Conservation (phyloP, 2,329 filamentous ascomycete species). For the Fusarium anguioides region DNA sequence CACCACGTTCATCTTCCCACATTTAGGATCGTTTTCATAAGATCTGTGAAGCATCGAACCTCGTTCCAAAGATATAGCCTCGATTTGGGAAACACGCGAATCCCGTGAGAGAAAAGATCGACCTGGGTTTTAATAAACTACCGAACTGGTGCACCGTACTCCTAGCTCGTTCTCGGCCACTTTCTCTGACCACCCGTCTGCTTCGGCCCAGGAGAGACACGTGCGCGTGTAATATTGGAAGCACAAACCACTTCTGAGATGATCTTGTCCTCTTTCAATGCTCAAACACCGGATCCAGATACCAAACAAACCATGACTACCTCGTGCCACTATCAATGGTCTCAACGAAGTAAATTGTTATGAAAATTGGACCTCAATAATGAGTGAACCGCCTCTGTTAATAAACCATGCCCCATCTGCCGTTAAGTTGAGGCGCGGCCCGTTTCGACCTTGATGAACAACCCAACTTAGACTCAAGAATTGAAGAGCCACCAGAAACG, state of each 20-base stretch:
- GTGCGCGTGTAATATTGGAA: background rate
- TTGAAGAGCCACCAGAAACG: slow-evolving; percentile 9
- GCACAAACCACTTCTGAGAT: slow-evolving; percentile 16
- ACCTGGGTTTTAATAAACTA: slow-evolving; percentile 13
- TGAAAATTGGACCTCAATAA: slow-evolving; percentile 17
- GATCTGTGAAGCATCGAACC: slow-evolving; percentile 22
- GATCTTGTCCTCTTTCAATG: slow-evolving; percentile 14
- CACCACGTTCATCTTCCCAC: background rate
- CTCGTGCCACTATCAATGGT: slow-evolving; percentile 23
- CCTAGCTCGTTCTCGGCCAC: slow-evolving; percentile 15
- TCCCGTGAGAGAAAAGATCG: slow-evolving; percentile 22
- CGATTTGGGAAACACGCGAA: slow-evolving; percentile 5
- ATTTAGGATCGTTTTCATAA: background rate
- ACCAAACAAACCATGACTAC: slow-evolving; percentile 15
- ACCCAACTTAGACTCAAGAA: slow-evolving; percentile 7
- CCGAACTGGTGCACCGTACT: slow-evolving; percentile 3
- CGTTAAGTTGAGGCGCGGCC: slow-evolving; percentile 34
- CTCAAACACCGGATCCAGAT: slow-evolving; percentile 22
- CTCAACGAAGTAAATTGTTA: slow-evolving; percentile 2
- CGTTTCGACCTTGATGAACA: slow-evolving; percentile 29
- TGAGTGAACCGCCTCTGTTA: slow-evolving; percentile 32
- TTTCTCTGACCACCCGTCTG: slow-evolving; percentile 7
- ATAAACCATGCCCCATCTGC: slow-evolving; percentile 28
- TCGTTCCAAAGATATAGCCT: background rate
- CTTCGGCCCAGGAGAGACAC: slow-evolving; percentile 5